Percentiles rank a stretch among this genome's conserved stretches.
These are phyloP conservation scores for Globisporangium orthogonon DNA, from an alignment of 352 stramenopile genomes.

Conservation along the genomic window DNA sequence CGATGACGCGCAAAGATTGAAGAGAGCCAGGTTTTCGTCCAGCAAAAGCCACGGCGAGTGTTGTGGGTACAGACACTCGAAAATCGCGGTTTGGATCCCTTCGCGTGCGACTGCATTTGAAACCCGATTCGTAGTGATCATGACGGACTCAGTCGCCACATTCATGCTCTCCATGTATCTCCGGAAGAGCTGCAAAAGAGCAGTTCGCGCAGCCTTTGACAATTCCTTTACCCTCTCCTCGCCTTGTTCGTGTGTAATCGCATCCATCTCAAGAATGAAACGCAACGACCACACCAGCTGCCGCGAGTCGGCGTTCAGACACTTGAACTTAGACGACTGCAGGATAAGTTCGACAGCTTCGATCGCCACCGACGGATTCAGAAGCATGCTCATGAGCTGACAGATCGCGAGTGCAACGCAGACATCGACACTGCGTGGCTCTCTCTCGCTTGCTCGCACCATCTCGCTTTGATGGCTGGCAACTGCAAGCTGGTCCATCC, in stretches of 20 bases:
- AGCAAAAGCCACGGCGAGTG: constrained; percentile 23
- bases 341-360: constrained; percentile 32
- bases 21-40: constrained; percentile 26
- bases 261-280: constrained; percentile 38
- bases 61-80: constrained; percentile 39
- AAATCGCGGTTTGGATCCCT: constrained; percentile 26
- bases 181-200: constrained; percentile 28
- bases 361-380: constrained; percentile 28
- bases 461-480: background rate
- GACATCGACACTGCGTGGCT: constrained; percentile 16
- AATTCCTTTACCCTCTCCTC: constrained; percentile 1
- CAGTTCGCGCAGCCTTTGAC: constrained; percentile 9
- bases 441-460: background rate
- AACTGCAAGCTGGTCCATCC: constrained; percentile 31
- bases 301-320: constrained; percentile 22
- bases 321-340: constrained; percentile 22
- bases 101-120: constrained; percentile 12
- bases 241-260: constrained; percentile 11
- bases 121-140: constrained; percentile 21
- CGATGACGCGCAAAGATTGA: constrained; percentile 27
- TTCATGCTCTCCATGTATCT: constrained; percentile 39
- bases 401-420: constrained; percentile 40
- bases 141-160: constrained; percentile 23
- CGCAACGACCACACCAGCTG: constrained; percentile 40
- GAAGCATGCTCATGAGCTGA: constrained; percentile 32